Evolutionary conservation across 164 flowering plant species (phyloP), one percentile per base, ranked within the genome.

Genomic region (Liquidambar formosana): DNA sequence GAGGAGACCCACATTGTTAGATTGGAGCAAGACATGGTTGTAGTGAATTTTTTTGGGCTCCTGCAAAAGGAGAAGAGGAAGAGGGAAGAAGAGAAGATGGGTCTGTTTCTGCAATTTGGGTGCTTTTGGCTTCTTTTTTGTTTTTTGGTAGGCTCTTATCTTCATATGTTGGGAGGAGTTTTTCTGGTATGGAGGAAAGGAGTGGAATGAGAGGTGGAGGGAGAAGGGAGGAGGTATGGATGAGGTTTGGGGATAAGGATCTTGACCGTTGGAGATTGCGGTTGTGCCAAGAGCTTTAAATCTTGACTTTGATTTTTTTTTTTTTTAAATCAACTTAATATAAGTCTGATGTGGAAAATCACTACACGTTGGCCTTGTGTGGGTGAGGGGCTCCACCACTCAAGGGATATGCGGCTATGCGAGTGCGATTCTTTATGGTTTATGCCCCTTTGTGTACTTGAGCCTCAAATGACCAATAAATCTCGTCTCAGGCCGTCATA

Each of bases 1-100:
- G 85, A 72, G 64, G 84, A 78, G 11, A 76, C 77, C 79, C 72
- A 75, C 80, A 77, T 73, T 61, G 82, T 77, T 2, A 82, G 65
- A 58, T 79, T 79, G 44, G 81, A 70, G 76, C 76, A 79, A 67
- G 85, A 58, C 82, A 82, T 82, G 53, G 64, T 52, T 38, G 26
- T 6, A 3, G 11, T 11, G 68, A 38, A 15, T 3, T 58, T 27
- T 15, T 25, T 41, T 47, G 44, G 15, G 69, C 48, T 57, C 38
- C 51, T 56, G 51, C 46, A 66, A 66, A n/a, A 48, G 63, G 38
- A 43, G 27, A 19, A n/a, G 28, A 68, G 52, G 23, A 45, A 52
- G 56, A 44, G 64, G 23, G 6, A n/a, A 38, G 68, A 72, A 61
- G 51, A 45, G 62, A 63, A 59, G 25, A 27, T 18, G 23, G 41